These are phyloP conservation scores for Candida sanyaensis DNA, from an alignment of 1,139 yeast species.

Conservation along the genomic window DNA sequence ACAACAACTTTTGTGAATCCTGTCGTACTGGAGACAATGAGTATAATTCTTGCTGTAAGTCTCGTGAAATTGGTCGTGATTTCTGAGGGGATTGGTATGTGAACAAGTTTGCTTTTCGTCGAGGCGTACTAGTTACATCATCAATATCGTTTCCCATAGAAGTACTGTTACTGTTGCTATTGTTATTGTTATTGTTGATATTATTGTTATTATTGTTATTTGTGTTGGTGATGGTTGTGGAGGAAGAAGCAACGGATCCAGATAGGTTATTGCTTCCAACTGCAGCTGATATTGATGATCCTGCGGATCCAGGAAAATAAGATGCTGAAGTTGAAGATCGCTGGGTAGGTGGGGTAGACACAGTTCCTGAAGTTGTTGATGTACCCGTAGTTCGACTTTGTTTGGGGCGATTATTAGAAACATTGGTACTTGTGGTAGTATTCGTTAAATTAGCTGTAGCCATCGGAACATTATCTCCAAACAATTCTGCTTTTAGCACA, in stretches of 20 bases:
- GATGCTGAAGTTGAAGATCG: constrained; percentile 10
- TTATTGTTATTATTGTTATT: neutral
- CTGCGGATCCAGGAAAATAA: constrained; percentile 8
- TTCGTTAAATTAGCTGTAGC: constrained; percentile 39
- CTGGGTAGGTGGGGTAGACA: constrained; percentile 10
- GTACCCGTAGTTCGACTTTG: constrained; percentile 2
- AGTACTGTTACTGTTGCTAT: neutral
- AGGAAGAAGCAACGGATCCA: constrained; percentile 1
- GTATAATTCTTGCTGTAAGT: constrained; percentile 71
- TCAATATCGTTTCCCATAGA: constrained; percentile 8
- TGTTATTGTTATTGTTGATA: neutral
- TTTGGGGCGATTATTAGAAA: constrained; percentile 9
- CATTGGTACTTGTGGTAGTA: constrained; percentile 1
- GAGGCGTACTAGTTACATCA: constrained; percentile 46
- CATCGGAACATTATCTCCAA: constrained; percentile 80
- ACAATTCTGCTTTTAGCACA: constrained; percentile 83
- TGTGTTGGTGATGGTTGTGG: constrained; percentile 10
- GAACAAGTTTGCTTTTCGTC: constrained; percentile 61
- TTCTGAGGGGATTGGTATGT: constrained; percentile 73
- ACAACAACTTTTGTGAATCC: constrained; percentile 75
- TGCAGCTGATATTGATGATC: constrained; percentile 5
- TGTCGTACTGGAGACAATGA: constrained; percentile 87
- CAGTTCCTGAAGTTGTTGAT: neutral
- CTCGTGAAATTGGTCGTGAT: constrained; percentile 59
- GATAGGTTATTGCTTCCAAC: neutral